Evolutionary conservation across 2,329 filamentous ascomycete genomes (phyloP), one percentile per base, ranked within the genome.

Genomic region (Colletotrichum sp.): DNA sequence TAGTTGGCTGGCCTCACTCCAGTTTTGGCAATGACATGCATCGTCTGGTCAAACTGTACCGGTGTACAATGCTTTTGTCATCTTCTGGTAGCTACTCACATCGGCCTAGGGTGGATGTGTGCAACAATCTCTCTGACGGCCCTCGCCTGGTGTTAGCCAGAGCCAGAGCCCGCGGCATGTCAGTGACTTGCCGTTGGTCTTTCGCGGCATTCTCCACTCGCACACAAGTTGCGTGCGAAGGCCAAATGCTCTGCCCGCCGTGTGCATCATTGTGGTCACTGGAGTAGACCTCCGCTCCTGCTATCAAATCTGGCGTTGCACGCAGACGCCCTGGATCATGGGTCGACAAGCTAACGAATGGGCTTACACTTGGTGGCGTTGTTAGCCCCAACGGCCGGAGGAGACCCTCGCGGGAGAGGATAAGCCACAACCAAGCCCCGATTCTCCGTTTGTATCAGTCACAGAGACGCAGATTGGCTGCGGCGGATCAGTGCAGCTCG

Each of bases 271-370:
- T 34, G 26, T 61, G 36, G 52, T 71, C 38, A 72, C 52, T 62
- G 69, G 58, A 21, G 56, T 58, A 36, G 34, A 38, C 30, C 28
- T 75, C 34, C 43, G 32, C 69, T 68, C 34, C 63, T 63, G 73
- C 63, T 68, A 56, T 73, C 69, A 69, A 70, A 56, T 30, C n/a
- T 56, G 8, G 59, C 59, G 73, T 75, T 28, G 73, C 69, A 73
- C 69, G 69, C 69, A 75, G 73, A 73, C 69, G 21, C n/a, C 63
- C 21, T 75, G 69, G 69, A 73, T 75, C 63, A 75, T 63, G 69
- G 73, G 69, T 75, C 16, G 63, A 56, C 12, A 34, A 16, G 32
- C 59, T 34, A 52, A 73, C 69, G 62, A 73, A 68, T 56, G 48
- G 63, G 21, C 43, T n/a, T 43, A 64, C 52, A 58, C 30, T 24